Conservation (phyloP, 306 rosid genomes). For the Quercus rubra region DNA sequence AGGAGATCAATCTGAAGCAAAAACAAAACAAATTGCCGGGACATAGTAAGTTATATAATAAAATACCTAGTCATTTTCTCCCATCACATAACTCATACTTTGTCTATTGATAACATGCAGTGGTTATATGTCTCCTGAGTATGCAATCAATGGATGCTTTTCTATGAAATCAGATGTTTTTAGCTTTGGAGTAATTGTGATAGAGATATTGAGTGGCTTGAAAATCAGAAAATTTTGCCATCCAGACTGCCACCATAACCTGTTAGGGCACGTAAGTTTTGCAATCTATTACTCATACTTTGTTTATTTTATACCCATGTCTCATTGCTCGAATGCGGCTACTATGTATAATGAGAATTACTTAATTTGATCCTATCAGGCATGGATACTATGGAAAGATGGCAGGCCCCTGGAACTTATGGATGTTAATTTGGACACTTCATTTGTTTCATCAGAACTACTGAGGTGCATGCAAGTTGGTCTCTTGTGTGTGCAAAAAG, state of each 20-base stretch:
- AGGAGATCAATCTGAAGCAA: conserved; percentile 23
- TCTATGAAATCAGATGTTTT: conserved; percentile 42
- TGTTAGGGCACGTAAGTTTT: conserved; percentile 27
- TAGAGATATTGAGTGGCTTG: conserved; percentile 49
- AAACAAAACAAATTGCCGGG: conserved; percentile 38
- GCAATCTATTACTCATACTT: neutral
- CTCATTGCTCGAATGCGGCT: no score
- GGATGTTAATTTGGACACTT: conserved; percentile 3
- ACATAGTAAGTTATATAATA: conserved; percentile 27
- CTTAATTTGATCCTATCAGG: neutral
- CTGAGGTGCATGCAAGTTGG: conserved; percentile 25
- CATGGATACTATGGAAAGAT: conserved; percentile 28
- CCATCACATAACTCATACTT: no score
- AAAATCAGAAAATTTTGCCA: conserved; percentile 28
- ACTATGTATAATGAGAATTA: no score
- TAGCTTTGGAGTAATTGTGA: conserved; percentile 47
- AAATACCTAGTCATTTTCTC: no score
- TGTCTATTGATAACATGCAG: conserved; percentile 3
- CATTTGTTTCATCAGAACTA: conserved; percentile 10
- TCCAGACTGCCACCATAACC: conserved; percentile 22
- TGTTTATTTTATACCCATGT: neutral
- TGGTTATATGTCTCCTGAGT: conserved; percentile 43
- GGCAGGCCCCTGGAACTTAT: conserved; percentile 16
- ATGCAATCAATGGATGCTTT: conserved; percentile 26
- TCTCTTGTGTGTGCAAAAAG: conserved; percentile 29